Percentiles rank a stretch among this genome's conserved stretches.
These are phyloP conservation scores for Lithospermum erythrorhizon DNA, from an alignment of 257 asterid genomes.

Conservation along the genomic window DNA sequence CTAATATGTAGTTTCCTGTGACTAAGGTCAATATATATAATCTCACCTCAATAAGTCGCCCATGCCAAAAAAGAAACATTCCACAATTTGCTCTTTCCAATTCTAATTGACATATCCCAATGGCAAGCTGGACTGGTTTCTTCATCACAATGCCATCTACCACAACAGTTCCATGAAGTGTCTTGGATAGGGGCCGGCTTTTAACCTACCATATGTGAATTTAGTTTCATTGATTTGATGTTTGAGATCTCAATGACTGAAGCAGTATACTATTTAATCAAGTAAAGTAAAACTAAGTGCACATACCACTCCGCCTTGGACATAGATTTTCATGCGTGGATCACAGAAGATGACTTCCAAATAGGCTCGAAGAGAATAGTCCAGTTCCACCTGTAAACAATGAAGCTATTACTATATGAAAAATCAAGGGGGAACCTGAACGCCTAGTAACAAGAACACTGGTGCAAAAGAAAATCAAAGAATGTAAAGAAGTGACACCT, in stretches of 20 bases:
- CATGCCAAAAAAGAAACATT: constrained; percentile 76
- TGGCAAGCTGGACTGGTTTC: constrained; percentile 42
- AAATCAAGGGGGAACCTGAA: constrained; percentile 1
- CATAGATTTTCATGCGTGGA: constrained; percentile 72
- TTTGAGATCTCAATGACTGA: background rate
- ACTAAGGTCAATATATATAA: too few relatives aligned
- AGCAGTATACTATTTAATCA: background rate
- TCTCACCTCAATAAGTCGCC: constrained; percentile 74
- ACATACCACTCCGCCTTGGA: constrained; percentile 60
- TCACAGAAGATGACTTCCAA: constrained; percentile 73
- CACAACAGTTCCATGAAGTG: constrained; percentile 46
- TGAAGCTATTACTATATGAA: constrained; percentile 7
- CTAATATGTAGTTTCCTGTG: too few relatives aligned
- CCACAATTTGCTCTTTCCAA: constrained; percentile 81
- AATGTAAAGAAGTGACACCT: constrained; percentile 19
- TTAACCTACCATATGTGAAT: constrained; percentile 32
- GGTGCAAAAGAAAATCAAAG: constrained; percentile 3
- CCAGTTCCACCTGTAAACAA: constrained; percentile 61
- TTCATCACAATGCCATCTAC: constrained; percentile 40
- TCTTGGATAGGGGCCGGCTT: constrained; percentile 59
- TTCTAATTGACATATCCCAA: constrained; percentile 62
- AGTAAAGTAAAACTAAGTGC: background rate
- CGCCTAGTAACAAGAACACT: background rate
- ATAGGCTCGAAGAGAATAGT: constrained; percentile 58
- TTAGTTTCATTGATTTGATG: background rate